Conservation (phyloP, 495 filamentous ascomycete genomes). For the Daldinia decipiens region DNA sequence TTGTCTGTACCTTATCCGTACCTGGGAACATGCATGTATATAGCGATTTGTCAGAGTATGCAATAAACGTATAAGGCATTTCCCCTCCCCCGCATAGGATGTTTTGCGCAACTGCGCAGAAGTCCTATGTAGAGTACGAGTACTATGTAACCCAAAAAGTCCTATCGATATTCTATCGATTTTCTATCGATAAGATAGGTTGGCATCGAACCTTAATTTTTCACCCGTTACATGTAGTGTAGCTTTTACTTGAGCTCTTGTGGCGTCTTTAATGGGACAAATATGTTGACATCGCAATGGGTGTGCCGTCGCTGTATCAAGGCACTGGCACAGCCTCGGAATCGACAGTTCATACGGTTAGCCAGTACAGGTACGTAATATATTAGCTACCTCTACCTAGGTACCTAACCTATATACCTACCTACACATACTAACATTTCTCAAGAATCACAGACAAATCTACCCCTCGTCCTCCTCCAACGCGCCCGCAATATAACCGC, state of each 20-base stretch:
- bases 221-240: background rate
- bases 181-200: background rate
- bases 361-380: constrained; percentile 57
- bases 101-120: background rate
- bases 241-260: background rate
- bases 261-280: constrained; percentile 39
- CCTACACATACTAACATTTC: too few species aligned
- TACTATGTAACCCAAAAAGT: background rate
- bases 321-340: constrained; percentile 51
- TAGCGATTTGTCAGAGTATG: too few species aligned
- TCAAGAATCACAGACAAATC: constrained; percentile 26
- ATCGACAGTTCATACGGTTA: constrained; percentile 52
- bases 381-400: too few species aligned
- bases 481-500: constrained; percentile 53
- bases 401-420: too few species aligned
- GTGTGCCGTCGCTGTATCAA: constrained; percentile 63
- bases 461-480: constrained; percentile 54
- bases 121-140: background rate
- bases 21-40: too few species aligned
- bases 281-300: constrained; percentile 65
- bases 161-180: background rate
- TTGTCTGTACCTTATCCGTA: too few species aligned
- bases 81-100: background rate
- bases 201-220: background rate
- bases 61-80: too few species aligned